These are phyloP conservation scores for Pseudocercospora vitis DNA, from an alignment of 2,329 filamentous ascomycete species.

Conservation along the genomic window DNA sequence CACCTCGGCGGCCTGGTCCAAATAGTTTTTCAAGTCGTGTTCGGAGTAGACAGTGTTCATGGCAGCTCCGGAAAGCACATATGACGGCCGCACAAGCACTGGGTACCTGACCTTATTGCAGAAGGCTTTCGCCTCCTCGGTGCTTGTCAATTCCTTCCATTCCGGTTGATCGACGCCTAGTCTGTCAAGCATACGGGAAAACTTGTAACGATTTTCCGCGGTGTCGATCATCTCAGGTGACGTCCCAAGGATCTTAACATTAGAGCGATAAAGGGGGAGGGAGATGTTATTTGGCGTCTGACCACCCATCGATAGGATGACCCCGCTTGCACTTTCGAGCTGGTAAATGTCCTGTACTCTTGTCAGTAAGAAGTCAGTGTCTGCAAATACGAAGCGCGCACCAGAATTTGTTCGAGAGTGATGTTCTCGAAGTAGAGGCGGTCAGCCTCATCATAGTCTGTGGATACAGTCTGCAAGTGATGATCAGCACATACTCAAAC, in stretches of 20 bases:
- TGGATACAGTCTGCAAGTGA: constrained; percentile 78
- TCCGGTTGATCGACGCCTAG: constrained; percentile 94
- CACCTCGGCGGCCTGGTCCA: constrained; percentile 88
- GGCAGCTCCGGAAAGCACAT: constrained; percentile 92
- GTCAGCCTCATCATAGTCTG: constrained; percentile 91
- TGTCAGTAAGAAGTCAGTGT: constrained; percentile 43
- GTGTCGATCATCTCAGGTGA: constrained; percentile 99
- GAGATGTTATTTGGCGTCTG: constrained; percentile 99
- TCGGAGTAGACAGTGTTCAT: constrained; percentile 99
- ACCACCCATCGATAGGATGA: constrained; percentile 93
- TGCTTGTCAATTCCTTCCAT: constrained; percentile 97
- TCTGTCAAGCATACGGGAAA: constrained; percentile 94
- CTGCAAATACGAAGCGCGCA: background rate
- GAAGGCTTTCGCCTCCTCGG: constrained; percentile 84
- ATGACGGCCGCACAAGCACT: constrained; percentile 91
- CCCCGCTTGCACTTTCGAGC: constrained; percentile 74
- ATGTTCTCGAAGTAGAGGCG: constrained; percentile 88
- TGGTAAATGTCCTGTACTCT: constrained; percentile 92
- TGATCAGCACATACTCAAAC: constrained; percentile 95
- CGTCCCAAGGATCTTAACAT: constrained; percentile 90
- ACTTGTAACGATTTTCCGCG: constrained; percentile 97
- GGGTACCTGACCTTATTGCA: constrained; percentile 88
- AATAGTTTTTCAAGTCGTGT: constrained; percentile 83
- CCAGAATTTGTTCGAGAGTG: constrained; percentile 12
- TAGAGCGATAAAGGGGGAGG: constrained; percentile 79